Evolutionary conservation across 257 asterid species (phyloP).

Genomic region (Solanum habrochaites): DNA sequence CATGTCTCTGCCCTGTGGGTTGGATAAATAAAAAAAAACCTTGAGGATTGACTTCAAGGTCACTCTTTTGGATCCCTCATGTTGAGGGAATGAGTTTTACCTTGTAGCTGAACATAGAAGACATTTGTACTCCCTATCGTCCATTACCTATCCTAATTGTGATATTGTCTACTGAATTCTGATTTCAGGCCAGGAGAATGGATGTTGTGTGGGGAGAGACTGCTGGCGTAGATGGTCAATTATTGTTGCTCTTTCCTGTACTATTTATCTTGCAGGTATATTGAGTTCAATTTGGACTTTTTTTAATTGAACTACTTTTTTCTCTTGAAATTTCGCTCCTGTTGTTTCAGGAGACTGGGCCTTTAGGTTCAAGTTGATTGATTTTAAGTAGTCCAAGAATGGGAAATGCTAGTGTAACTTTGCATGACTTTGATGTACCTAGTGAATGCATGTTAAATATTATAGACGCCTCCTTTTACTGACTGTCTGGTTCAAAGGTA

Average conservation of each 20-base stretch:
- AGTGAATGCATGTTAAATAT: background rate
- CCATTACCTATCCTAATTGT: background rate
- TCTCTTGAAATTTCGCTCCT: background rate
- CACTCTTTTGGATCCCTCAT: background rate
- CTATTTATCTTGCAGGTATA: slow-evolving; percentile 75
- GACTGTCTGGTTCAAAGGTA: background rate
- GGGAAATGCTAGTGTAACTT: background rate
- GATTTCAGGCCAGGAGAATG: slow-evolving; percentile 84
- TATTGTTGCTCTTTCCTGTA: slow-evolving; percentile 59
- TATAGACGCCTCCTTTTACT: background rate
- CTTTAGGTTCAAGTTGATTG: background rate
- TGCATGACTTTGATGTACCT: background rate
- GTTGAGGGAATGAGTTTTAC: background rate
- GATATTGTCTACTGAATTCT: background rate
- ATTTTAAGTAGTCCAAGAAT: background rate
- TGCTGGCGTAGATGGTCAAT: slow-evolving; percentile 91
- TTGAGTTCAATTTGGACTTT: background rate
- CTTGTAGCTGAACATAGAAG: background rate
- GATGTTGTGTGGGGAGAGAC: slow-evolving; percentile 99
- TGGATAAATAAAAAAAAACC: background rate
- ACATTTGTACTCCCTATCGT: background rate
- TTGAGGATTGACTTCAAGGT: background rate
- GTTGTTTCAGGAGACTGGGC: background rate
- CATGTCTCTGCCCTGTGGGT: background rate
- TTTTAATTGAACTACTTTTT: background rate